Percentiles rank a stretch among this genome's conserved stretches.
phyloP scores from a whole-genome alignment of 164 flowering plant species.

The Cinnamomum micranthum region DNA sequence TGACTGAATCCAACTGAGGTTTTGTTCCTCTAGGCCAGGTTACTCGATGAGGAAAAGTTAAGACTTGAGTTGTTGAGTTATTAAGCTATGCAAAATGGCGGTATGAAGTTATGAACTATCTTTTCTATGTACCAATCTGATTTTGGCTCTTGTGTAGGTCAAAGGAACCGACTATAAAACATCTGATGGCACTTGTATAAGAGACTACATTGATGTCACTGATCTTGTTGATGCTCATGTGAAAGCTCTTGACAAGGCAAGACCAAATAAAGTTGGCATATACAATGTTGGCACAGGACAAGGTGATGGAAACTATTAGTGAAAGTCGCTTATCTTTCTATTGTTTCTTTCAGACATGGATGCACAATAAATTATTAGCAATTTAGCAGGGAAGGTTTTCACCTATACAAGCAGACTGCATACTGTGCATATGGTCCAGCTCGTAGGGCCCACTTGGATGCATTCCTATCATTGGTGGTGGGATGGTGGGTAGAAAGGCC shows the following conservation, averaged over 20 bases:
- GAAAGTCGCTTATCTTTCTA: too few relatives aligned
- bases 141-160: constrained; percentile 39
- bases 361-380: too few relatives aligned
- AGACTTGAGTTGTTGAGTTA: background rate
- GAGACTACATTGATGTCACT: constrained; percentile 95
- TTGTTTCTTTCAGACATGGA: too few relatives aligned
- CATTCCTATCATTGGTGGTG: too few relatives aligned
- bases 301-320: constrained; percentile 35
- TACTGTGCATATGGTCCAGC: too few relatives aligned
- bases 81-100: too few relatives aligned
- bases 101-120: too few relatives aligned
- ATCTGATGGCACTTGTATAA: constrained; percentile 82
- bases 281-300: constrained; percentile 97
- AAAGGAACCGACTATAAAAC: constrained; percentile 90
- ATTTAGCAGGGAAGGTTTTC: too few relatives aligned
- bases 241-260: constrained; percentile 88
- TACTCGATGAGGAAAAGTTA: background rate
- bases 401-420: too few relatives aligned
- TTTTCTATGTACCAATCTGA: background rate
- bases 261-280: constrained; percentile 75
- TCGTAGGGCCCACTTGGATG: too few relatives aligned
- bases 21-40: background rate
- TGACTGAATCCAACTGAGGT: background rate
- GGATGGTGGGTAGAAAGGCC: too few relatives aligned
- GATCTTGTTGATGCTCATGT: constrained; percentile 99